Evolutionary conservation across 371 early-diverging fungal species (phyloP).

Genomic region (Amoeboaphelidium protococcarum): DNA sequence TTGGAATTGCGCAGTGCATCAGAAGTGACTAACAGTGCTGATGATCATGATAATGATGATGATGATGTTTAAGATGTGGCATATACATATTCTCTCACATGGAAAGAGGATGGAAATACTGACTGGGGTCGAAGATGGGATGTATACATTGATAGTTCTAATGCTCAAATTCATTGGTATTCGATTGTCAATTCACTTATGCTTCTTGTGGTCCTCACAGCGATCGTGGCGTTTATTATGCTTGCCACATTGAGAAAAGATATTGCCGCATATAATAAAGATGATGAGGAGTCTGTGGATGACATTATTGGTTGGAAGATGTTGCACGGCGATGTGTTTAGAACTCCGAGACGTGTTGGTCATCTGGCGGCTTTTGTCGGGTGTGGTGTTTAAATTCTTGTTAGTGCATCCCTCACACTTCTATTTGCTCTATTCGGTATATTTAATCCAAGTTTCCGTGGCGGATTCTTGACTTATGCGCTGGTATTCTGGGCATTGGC

Average conservation of each 20-base stretch:
- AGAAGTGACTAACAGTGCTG: too few relatives aligned
- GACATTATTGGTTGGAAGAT: conserved; percentile 44
- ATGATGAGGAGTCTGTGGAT: conserved; percentile 11
- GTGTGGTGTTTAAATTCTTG: not conserved
- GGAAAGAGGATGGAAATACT: conserved; percentile 22
- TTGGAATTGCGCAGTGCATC: too few relatives aligned
- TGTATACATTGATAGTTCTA: not conserved
- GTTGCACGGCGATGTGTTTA: conserved; percentile 63
- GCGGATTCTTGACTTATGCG: not conserved
- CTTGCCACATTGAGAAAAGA: conserved; percentile 42
- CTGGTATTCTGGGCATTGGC: not conserved
- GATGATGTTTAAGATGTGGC: conserved; percentile 7
- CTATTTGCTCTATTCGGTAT: not conserved
- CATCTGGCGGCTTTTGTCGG: not conserved
- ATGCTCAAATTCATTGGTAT: conserved; percentile 7
- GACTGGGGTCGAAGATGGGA: conserved; percentile 22
- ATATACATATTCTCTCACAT: conserved; percentile 29
- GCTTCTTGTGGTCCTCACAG: conserved; percentile 49
- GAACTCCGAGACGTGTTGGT: conserved; percentile 21
- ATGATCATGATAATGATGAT: too few relatives aligned
- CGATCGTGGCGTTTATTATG: conserved; percentile 38
- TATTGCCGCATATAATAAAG: conserved; percentile 47
- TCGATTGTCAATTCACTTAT: conserved; percentile 57
- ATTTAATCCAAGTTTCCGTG: not conserved
- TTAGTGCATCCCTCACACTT: not conserved